Conservation (phyloP, 495 filamentous ascomycete species). For the Aspergillus egyptiacus region DNA sequence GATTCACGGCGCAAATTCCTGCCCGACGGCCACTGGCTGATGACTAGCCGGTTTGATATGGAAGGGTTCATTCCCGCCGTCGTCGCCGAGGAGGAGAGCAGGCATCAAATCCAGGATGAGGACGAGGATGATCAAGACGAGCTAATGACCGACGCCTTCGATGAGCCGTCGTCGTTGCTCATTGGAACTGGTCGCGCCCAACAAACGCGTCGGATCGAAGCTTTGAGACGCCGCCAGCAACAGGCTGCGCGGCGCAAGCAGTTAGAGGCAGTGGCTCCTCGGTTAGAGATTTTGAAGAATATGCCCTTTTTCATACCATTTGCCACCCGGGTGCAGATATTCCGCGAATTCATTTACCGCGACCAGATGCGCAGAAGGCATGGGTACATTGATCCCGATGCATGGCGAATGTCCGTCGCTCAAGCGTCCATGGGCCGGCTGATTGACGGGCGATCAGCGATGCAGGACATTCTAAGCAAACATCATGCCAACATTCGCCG, state of each 20-base stretch:
- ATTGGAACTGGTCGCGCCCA: slow-evolving; percentile 50
- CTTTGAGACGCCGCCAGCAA: slow-evolving; percentile 54
- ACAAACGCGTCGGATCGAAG: slow-evolving; percentile 46
- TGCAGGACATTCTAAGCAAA: slow-evolving; percentile 50
- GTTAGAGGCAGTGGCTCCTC: slow-evolving; percentile 69
- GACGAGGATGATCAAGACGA: slow-evolving; percentile 45
- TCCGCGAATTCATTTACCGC: slow-evolving; percentile 79
- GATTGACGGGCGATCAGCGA: slow-evolving; percentile 27
- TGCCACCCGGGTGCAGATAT: slow-evolving; percentile 84
- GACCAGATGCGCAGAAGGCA: slow-evolving; percentile 74
- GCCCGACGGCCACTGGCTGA: slow-evolving; percentile 81
- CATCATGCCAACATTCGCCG: slow-evolving; percentile 80
- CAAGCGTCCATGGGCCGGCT: slow-evolving; percentile 33
- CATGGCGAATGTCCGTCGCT: slow-evolving; percentile 64
- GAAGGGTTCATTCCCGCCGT: slow-evolving; percentile 81
- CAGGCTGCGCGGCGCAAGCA: slow-evolving; percentile 59
- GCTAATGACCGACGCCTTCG: slow-evolving; percentile 26
- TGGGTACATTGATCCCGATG: slow-evolving; percentile 71
- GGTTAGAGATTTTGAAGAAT: slow-evolving; percentile 84
- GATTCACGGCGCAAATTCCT: slow-evolving; percentile 87
- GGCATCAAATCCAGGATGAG: slow-evolving; percentile 58
- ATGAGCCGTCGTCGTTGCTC: slow-evolving; percentile 30
- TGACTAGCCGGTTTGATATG: slow-evolving; percentile 90
- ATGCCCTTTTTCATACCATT: slow-evolving; percentile 99
- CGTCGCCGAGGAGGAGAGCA: slow-evolving; percentile 79